phyloP scores from a whole-genome alignment of 768 basidiomycete species.

The Xanthoconium stramineum region DNA sequence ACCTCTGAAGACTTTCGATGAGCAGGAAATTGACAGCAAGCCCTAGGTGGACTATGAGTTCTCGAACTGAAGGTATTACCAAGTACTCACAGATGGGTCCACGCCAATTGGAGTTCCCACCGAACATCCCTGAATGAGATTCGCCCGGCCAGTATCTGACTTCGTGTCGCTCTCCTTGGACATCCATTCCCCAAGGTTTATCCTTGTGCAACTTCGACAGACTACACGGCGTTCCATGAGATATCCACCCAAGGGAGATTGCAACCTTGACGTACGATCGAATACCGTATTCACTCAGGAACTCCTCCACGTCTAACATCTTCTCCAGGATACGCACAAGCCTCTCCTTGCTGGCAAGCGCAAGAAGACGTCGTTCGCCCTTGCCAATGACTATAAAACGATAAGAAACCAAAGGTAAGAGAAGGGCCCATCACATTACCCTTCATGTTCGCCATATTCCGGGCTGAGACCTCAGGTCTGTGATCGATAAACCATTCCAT shows the following conservation, averaged over 20 bases:
- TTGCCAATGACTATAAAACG: slow-evolving; percentile 50
- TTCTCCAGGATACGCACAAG: slow-evolving; percentile 85
- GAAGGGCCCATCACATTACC: slow-evolving; percentile 38
- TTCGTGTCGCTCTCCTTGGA: slow-evolving; percentile 87
- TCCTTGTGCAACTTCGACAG: slow-evolving; percentile 89
- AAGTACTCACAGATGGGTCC: slow-evolving; percentile 73
- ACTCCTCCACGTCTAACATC: slow-evolving; percentile 97
- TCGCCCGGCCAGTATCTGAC: slow-evolving; percentile 99
- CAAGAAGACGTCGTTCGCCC: slow-evolving; percentile 84
- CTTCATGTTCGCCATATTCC: slow-evolving; percentile 98
- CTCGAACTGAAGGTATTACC: not conserved
- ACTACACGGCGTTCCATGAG: slow-evolving; percentile 38
- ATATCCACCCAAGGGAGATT: not conserved
- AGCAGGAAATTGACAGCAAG: slow-evolving; percentile 94
- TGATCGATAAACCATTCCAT: slow-evolving; percentile 99
- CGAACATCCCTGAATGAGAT: slow-evolving; percentile 96
- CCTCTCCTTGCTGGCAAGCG: slow-evolving; percentile 89
- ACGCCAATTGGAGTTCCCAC: slow-evolving; percentile 97
- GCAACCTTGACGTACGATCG: slow-evolving; percentile 67
- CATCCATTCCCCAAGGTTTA: slow-evolving; percentile 92
- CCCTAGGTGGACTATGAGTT: slow-evolving; percentile 47
- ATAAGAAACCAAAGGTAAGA: not conserved
- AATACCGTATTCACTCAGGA: slow-evolving; percentile 92
- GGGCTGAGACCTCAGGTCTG: slow-evolving; percentile 76
- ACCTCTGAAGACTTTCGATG: slow-evolving; percentile 94